Evolutionary conservation across 139 green algal species (phyloP).

Genomic region (Coelastrella sp.): DNA sequence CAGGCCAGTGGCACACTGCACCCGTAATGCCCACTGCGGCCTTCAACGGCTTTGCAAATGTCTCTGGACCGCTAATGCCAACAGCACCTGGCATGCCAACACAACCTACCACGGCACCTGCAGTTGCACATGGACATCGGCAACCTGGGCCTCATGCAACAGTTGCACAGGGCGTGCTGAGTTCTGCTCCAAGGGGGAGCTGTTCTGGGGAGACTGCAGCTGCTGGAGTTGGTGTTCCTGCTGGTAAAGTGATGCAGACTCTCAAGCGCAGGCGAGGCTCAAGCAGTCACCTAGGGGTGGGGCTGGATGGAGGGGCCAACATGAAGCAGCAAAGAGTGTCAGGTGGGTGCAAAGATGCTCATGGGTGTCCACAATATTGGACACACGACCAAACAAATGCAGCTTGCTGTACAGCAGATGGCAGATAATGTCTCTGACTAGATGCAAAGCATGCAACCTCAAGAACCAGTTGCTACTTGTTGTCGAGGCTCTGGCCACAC

Average conservation of each 20-base stretch:
- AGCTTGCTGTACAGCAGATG: no score
- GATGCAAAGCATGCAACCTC: no score
- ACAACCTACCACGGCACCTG: background rate
- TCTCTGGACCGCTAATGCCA: no score
- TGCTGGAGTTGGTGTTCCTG: background rate
- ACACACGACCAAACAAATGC: no score
- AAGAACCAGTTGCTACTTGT: no score
- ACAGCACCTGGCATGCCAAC: background rate
- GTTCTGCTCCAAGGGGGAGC: background rate
- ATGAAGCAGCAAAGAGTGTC: constrained; percentile 7
- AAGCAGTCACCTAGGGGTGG: background rate
- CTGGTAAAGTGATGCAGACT: background rate
- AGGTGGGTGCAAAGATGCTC: background rate
- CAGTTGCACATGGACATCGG: background rate
- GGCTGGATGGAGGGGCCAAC: background rate
- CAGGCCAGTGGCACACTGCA: background rate
- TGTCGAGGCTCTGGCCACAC: no score
- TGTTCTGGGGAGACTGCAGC: background rate
- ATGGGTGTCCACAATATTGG: background rate
- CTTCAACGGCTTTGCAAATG: constrained; percentile 1
- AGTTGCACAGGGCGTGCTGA: background rate
- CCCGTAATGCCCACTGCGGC: constrained; percentile 19
- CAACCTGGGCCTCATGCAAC: background rate
- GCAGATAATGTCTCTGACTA: no score
- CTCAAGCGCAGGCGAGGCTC: background rate